Evolutionary conservation across 2,329 filamentous ascomycete species (phyloP), one percentile per base, ranked within the genome.

Genomic region (Lecanicillium sp.): DNA sequence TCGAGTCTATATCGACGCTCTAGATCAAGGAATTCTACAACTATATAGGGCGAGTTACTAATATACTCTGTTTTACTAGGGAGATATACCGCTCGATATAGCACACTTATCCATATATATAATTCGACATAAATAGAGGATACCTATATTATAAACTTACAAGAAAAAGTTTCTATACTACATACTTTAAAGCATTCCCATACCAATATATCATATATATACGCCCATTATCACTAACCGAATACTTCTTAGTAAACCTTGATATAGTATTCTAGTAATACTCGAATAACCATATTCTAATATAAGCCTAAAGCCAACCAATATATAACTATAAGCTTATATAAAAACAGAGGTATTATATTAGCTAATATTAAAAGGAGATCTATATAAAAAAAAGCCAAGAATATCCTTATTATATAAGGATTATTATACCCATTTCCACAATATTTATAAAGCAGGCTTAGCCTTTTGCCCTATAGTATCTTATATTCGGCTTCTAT

Each of bases 191-290:
- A n/a, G n/a, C n/a, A n/a, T n/a, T n/a, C n/a, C n/a, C n/a, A n/a
- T n/a, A n/a, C n/a, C n/a, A n/a, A n/a, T n/a, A n/a, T n/a, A n/a
- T n/a, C n/a, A n/a, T n/a, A n/a, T n/a, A n/a, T n/a, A n/a, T n/a
- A n/a, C n/a, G n/a, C n/a, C n/a, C n/a, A n/a, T n/a, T n/a, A n/a
- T n/a, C n/a, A n/a, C n/a, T n/a, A n/a, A 9, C 34, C 16, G 25
- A 27, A 28, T 29, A 36, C 34, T 27, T 36, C 15, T 12, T n/a
- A 36, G 34, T 28, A 36, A 15, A 36, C 20, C 5, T 19, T 29
- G 25, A 36, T 17, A 27, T 22, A 36, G 34, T 36, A 20, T 27
- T 36, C 25, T 11, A 18, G 17, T 16, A 36, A 13, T 18, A 18
- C 15, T 9, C 25, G 25, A 7, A 36, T 20, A 9, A 36, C 15